Evolutionary conservation across 805 yeast genomes (phyloP).

Genomic region (Candida taoyuanica): DNA sequence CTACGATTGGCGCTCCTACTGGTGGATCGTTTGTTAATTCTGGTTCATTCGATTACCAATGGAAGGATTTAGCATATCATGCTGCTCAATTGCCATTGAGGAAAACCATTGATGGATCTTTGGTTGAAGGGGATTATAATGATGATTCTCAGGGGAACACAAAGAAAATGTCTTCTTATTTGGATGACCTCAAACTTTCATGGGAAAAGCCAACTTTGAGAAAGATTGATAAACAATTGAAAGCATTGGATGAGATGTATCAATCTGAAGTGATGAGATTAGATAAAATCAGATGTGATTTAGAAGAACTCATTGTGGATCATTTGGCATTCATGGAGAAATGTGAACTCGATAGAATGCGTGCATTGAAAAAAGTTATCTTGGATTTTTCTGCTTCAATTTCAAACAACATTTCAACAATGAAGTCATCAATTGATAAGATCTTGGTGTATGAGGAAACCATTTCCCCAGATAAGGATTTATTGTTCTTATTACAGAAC

Average conservation of each 20-base stretch:
- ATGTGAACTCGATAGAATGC: conserved; percentile 74
- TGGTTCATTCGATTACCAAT: conserved; percentile 70
- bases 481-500: conserved; percentile 59
- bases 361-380: conserved; percentile 71
- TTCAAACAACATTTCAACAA: conserved; percentile 51
- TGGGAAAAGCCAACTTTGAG: conserved; percentile 48
- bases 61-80: conserved; percentile 68
- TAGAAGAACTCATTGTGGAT: conserved; percentile 69
- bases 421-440: conserved; percentile 58
- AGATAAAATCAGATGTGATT: conserved; percentile 63
- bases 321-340: conserved; percentile 74
- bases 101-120: conserved; percentile 9
- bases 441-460: conserved; percentile 62
- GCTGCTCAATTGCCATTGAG: conserved; percentile 35
- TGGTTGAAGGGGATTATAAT: conserved; percentile 29
- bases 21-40: conserved; percentile 76
- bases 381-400: conserved; percentile 67
- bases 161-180: conserved; percentile 17
- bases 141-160: conserved; percentile 12
- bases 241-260: conserved; percentile 52
- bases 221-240: conserved; percentile 53
- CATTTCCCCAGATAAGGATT: conserved; percentile 64
- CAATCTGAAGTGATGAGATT: conserved; percentile 49
- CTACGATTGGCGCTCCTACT: conserved; percentile 59
- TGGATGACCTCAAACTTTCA: conserved; percentile 26